Base-by-base conservation (phyloP, 2,329 filamentous ascomycete species). In the Paraconiothyrium sp. region DNA sequence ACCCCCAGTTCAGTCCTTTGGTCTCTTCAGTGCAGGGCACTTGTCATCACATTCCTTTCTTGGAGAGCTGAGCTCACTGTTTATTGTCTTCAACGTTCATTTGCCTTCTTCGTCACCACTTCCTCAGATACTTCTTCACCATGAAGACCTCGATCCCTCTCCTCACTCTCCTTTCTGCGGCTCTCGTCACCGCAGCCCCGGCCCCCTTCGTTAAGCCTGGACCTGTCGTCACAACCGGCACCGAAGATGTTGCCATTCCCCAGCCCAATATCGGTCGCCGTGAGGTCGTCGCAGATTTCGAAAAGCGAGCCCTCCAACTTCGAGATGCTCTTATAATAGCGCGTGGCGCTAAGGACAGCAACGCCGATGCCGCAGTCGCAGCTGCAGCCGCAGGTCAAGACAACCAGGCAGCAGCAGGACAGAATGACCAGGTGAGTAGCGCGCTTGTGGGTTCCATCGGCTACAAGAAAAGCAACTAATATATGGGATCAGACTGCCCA, bases 31-130 rank as follows among this genome's bases (percentile, higher is more conserved):
- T 77, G 75, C 75, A 72, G 75, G 67, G 66, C 74, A 77, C 74
- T 73, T 56, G 61, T 65, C 62, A 51, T 71, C 64, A 65, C 54
- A 63, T 70, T 72, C 61, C 48, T 64, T 73, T 72, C 63, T 68
- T 72, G 59, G 48, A 70, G 76, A 77, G 75, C 76, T 77, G 76
- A 73, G 76, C 76, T 78, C 74, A 71, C 55, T 65, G 58, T 69
- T 65, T 65, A 52, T 58, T 63, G 62, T 49, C 46, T 57, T 67
- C 61, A 58, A 50, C 16, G 61, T 67, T 59, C 54, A 69, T 62
- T 73, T 66, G 57, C 62, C 48, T 58, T 27, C 47, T 57, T 63
- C 35, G 62, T 70, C 68, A 64, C 61, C 73, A 61, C 68, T 68
- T 63, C 55, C 57, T 69, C 62, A 58, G 24, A 57, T 32, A 35